These are phyloP conservation scores for Podaxis sp. DNA, from an alignment of 768 basidiomycete genomes.

Conservation along the genomic window DNA sequence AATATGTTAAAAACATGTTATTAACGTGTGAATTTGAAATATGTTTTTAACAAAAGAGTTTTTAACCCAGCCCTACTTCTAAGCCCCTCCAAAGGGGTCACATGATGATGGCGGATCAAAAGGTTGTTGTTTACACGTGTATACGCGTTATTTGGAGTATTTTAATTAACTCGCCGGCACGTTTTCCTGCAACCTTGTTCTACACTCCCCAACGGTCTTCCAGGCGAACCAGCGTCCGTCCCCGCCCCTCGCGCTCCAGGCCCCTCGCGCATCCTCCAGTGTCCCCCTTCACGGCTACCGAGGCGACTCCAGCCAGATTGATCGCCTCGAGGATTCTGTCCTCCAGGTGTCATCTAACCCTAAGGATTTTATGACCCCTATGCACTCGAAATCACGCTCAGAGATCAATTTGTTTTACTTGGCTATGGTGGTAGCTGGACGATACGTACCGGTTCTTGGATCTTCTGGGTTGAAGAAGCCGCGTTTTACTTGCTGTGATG, in stretches of 20 bases:
- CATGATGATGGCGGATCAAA: not conserved
- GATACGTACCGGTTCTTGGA: conserved; percentile 1
- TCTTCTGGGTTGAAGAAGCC: not conserved
- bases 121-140: conserved; percentile 7
- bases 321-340: conserved; percentile 8
- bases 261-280: not conserved
- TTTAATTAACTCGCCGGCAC: not conserved
- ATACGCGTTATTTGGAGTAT: conserved; percentile 6
- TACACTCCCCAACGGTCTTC: not conserved
- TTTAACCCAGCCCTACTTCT: too few species aligned
- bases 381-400: not conserved
- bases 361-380: not conserved
- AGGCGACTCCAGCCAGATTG: conserved; percentile 12
- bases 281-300: conserved; percentile 9
- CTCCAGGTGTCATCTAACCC: conserved; percentile 15
- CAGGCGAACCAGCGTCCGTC: not conserved
- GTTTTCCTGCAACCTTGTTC: not conserved
- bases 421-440: conserved; percentile 11
- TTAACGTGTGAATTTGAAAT: too few species aligned
- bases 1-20: too few species aligned
- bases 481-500: conserved; percentile 5
- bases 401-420: not conserved
- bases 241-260: conserved; percentile 3
- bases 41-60: too few species aligned
- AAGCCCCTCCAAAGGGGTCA: not conserved